These are phyloP conservation scores for Canavalia gladiata DNA, from an alignment of 306 rosid species.

Conservation along the genomic window DNA sequence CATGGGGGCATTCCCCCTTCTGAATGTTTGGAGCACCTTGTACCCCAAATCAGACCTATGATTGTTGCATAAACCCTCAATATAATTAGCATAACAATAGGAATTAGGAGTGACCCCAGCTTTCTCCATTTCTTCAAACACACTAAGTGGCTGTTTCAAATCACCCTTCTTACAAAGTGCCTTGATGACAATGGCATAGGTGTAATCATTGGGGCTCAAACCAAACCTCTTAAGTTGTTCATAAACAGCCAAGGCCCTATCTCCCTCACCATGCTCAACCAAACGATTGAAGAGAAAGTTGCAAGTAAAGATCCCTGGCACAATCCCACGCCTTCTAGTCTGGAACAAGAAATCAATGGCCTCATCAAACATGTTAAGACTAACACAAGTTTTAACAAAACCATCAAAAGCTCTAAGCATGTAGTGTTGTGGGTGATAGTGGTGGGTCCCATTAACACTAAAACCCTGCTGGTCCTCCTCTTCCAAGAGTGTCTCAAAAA, in stretches of 20 bases:
- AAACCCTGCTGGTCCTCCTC: background rate
- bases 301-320: constrained; percentile 65
- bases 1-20: constrained; percentile 49
- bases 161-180: constrained; percentile 71
- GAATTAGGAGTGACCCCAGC: constrained; percentile 61
- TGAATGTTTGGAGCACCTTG: constrained; percentile 63
- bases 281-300: constrained; percentile 80
- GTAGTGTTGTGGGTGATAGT: background rate
- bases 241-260: constrained; percentile 60
- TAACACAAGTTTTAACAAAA: constrained; percentile 71
- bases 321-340: constrained; percentile 60
- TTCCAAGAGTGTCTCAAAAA: constrained; percentile 57
- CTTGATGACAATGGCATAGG: constrained; percentile 78
- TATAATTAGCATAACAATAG: constrained; percentile 63
- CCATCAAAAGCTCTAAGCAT: constrained; percentile 61
- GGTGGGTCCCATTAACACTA: constrained; percentile 24
- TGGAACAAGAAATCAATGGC: constrained; percentile 71
- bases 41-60: constrained; percentile 65
- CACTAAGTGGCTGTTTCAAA: constrained; percentile 55
- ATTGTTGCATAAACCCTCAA: constrained; percentile 79
- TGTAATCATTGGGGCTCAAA: constrained; percentile 68
- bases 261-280: constrained; percentile 57
- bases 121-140: constrained; percentile 74
- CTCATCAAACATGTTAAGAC: constrained; percentile 71
- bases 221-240: constrained; percentile 78